A percentile compares a stretch with the other conserved stretches of the same genome.
Evolutionary conservation across 2,329 filamentous ascomycete genomes (phyloP).

Genomic region (Malbranchea cinnamomea): DNA sequence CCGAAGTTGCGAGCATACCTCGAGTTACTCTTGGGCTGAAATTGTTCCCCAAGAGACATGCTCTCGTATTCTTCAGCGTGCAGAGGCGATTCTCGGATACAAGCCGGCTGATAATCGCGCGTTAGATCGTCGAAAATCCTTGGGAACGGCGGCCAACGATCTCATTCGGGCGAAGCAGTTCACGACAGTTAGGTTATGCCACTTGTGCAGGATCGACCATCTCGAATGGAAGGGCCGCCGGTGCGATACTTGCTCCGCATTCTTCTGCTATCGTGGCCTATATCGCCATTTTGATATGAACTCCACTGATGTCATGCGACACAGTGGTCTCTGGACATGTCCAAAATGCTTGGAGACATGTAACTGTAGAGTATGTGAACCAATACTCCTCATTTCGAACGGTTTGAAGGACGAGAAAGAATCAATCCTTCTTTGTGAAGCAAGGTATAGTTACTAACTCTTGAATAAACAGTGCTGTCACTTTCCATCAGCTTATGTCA

Average conservation of each 20-base stretch:
- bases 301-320: slow-evolving; percentile 17
- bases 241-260: slow-evolving; percentile 20
- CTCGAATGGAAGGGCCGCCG: slow-evolving; percentile 21
- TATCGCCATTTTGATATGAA: slow-evolving; percentile 23
- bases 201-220: slow-evolving; percentile 23
- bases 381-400: background rate
- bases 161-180: slow-evolving; percentile 16
- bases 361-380: slow-evolving; percentile 17
- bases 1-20: slow-evolving; percentile 21
- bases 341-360: slow-evolving; percentile 21
- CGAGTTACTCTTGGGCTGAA: slow-evolving; percentile 21
- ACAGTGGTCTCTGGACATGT: slow-evolving; percentile 17
- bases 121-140: slow-evolving; percentile 8
- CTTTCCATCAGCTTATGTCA: slow-evolving; percentile 19
- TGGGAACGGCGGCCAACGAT: slow-evolving; percentile 19
- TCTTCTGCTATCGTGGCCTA: slow-evolving; percentile 23
- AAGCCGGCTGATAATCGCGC: slow-evolving; percentile 12
- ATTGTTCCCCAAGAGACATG: slow-evolving; percentile 17
- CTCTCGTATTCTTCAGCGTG: slow-evolving; percentile 13
- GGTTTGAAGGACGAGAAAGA: too few relatives aligned
- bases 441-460: background rate
- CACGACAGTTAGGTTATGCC: slow-evolving; percentile 15
- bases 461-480: slow-evolving; percentile 16
- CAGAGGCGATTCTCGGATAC: slow-evolving; percentile 14
- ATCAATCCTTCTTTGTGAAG: slow-evolving; percentile 1